These are phyloP conservation scores for Yarrowia porcina DNA, from an alignment of 805 yeast genomes.

Conservation along the genomic window DNA sequence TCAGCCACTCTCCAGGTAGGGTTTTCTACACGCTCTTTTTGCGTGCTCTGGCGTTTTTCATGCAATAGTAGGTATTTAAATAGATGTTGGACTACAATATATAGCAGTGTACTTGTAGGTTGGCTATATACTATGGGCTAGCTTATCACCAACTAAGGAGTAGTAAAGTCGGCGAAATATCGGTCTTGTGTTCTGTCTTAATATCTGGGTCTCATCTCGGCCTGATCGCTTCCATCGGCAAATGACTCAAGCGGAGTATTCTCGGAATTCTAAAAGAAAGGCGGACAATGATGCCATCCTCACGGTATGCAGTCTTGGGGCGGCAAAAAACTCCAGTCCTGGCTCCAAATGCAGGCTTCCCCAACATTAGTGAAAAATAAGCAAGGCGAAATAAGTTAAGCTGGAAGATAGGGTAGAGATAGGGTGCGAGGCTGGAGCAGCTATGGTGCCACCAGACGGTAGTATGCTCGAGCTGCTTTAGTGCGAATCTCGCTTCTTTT, in stretches of 20 bases:
- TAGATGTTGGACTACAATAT: slow-evolving; percentile 1
- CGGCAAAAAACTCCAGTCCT: background rate
- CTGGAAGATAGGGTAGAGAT: background rate
- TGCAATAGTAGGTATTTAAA: slow-evolving; percentile 9
- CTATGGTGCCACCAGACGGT: background rate
- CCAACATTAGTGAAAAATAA: background rate
- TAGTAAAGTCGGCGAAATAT: background rate
- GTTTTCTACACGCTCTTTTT: background rate
- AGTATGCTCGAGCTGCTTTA: no score
- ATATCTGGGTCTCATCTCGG: background rate
- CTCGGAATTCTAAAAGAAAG: background rate
- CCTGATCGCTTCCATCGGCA: background rate
- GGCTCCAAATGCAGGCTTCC: background rate
- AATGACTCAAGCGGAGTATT: background rate
- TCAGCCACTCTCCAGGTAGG: background rate
- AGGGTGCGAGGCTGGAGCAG: background rate
- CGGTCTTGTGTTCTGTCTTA: background rate
- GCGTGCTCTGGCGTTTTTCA: background rate
- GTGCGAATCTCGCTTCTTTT: background rate
- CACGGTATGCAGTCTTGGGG: background rate
- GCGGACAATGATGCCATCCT: background rate
- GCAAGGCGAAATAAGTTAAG: background rate
- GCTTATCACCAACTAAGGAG: background rate
- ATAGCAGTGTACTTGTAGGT: background rate
- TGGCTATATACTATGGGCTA: background rate